Conservation (phyloP, 352 stramenopile species). For the Pythium utonaiense region DNA sequence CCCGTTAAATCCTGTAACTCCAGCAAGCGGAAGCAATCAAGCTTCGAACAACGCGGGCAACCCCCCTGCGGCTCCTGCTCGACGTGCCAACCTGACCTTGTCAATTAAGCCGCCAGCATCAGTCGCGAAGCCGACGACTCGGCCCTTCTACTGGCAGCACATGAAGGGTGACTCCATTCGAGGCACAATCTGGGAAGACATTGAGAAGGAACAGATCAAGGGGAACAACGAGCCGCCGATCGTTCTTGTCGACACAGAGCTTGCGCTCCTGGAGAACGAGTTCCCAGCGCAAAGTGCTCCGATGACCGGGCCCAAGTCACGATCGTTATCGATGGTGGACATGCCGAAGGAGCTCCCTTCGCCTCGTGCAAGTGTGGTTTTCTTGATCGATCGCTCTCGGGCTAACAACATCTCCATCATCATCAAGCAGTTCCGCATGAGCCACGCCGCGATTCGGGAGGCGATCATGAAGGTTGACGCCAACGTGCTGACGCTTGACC, state of each 20-base stretch:
- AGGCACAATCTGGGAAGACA: constrained; percentile 77
- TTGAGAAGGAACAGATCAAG: constrained; percentile 51
- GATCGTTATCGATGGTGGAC: constrained; percentile 42
- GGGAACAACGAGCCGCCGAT: constrained; percentile 54
- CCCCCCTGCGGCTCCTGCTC: constrained; percentile 16
- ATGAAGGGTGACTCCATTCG: constrained; percentile 54
- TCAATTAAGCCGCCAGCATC: constrained; percentile 48
- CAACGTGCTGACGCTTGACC: constrained; percentile 72
- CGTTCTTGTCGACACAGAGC: constrained; percentile 41
- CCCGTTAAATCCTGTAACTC: constrained; percentile 19
- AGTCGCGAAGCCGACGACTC: constrained; percentile 47
- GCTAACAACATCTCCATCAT: constrained; percentile 95
- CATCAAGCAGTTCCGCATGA: constrained; percentile 94
- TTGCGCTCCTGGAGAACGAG: constrained; percentile 50
- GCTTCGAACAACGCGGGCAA: constrained; percentile 1
- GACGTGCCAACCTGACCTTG: constrained; percentile 49
- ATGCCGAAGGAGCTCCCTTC: constrained; percentile 36
- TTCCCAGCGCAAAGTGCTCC: constrained; percentile 64
- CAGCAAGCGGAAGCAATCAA: constrained; percentile 30
- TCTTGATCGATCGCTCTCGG: constrained; percentile 65
- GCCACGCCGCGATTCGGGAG: constrained; percentile 68
- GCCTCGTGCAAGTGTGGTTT: constrained; percentile 46
- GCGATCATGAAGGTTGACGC: constrained; percentile 83
- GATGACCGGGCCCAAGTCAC: constrained; percentile 31
- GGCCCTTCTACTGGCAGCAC: constrained; percentile 77